Percentiles rank a stretch among this genome's conserved stretches.
Conservation (phyloP, 2,329 filamentous ascomycete genomes). For the Pseudogymnoascus sp. region DNA sequence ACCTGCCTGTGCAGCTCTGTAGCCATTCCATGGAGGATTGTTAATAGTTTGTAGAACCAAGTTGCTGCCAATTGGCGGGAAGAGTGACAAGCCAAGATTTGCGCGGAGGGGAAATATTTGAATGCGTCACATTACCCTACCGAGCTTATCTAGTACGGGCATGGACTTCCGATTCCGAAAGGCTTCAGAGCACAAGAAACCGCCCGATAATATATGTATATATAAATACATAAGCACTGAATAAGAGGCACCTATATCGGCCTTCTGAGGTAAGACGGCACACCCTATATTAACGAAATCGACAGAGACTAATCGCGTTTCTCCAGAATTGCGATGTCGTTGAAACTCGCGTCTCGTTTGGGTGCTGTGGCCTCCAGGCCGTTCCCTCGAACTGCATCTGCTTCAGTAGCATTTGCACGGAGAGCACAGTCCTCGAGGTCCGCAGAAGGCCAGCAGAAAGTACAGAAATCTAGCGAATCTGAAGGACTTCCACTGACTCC, state of each 20-base stretch:
- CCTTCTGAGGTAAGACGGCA: constrained; percentile 9
- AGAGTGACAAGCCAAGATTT: constrained; percentile 7
- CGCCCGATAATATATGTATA: neutral
- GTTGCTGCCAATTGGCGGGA: neutral
- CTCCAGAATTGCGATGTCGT: constrained; percentile 6
- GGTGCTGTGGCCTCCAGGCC: constrained; percentile 6
- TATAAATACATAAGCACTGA: constrained; percentile 5
- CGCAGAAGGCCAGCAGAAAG: constrained; percentile 53
- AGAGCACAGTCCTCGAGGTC: constrained; percentile 17
- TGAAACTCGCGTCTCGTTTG: constrained; percentile 9
- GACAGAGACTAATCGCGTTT: constrained; percentile 6
- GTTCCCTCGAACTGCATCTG: constrained; percentile 6
- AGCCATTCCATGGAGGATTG: neutral
- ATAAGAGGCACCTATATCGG: constrained; percentile 7
- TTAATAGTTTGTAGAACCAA: neutral
- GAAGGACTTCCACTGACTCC: constrained; percentile 16
- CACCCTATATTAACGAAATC: constrained; percentile 4
- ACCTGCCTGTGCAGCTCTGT: neutral
- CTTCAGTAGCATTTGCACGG: constrained; percentile 6
- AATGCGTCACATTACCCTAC: constrained; percentile 9
- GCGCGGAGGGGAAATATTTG: constrained; percentile 7
- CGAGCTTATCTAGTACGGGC: constrained; percentile 6
- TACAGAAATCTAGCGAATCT: constrained; percentile 24
- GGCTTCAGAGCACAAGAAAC: constrained; percentile 3
- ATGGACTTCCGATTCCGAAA: constrained; percentile 9